Base-by-base conservation (phyloP, 192 early-diverging fungal species). In the Podila minutissima region DNA sequence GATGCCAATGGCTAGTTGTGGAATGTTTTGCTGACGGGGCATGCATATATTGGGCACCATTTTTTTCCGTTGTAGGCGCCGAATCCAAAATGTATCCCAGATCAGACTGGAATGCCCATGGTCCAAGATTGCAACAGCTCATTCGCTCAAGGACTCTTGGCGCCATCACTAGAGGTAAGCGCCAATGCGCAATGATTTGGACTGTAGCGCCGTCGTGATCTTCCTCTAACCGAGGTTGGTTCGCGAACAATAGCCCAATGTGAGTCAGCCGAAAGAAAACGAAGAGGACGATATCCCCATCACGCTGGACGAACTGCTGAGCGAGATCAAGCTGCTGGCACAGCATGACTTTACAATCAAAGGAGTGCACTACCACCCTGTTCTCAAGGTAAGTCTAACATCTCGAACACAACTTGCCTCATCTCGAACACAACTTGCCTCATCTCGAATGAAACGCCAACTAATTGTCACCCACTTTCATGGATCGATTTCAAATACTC, bases 161-260 rank as follows among this genome's bases (percentile, higher is more conserved):
- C 72, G 9, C 72, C 72, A 3, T 67, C 72, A 10, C 37, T 74
- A 59, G 72, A 67, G 64, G 71, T 73, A 59, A 49, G 24, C 22
- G n/a, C 28, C 24, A 26, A 6, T 60, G 4, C 59, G 33, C 4
- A 51, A 7, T 8, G 31, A 5, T 10, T 29, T 12, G 7, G 31
- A 24, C 17, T 13, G 1, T 1, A 3, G 4, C 62, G 24, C 20
- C 38, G 4, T 46, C 9, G 17, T 61, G 31, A 29, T 61, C 15
- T 46, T 17, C 41, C 13, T 46, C 41, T 46, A 46, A 46, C 41
- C 41, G 12, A 46, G 15, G 15, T 17, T 46, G 41, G 41, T 46
- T 17, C 41, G 41, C 4, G 2, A 46, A 46, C 15, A 46, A 46
- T 12, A 13, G 48, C 22, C 46, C 26, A 32, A 50, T 22, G 15